Conservation (phyloP, 371 early-diverging fungal species). For the Mortierella sp. region DNA sequence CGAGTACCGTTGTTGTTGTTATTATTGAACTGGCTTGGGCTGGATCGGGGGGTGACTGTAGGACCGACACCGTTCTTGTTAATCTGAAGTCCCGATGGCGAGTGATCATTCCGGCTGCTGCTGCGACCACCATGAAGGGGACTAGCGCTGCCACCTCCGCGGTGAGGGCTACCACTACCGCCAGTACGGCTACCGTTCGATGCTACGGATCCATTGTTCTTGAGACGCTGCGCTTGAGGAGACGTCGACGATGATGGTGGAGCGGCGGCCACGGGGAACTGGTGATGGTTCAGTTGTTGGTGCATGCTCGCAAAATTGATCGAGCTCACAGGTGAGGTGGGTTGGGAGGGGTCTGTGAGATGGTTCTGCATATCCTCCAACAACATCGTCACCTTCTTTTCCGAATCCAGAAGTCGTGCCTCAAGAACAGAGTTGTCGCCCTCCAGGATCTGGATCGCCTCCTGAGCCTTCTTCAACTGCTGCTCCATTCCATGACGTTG, state of each 20-base stretch:
- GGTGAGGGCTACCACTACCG: neutral
- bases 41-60: neutral
- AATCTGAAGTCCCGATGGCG: slow-evolving; percentile 6
- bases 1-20: neutral
- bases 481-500: slow-evolving; percentile 46
- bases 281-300: slow-evolving; percentile 30
- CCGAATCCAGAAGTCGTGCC: slow-evolving; percentile 38
- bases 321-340: slow-evolving; percentile 39
- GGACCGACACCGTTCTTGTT: slow-evolving; percentile 1
- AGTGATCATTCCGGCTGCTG: neutral
- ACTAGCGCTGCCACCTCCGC: neutral
- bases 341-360: slow-evolving; percentile 21
- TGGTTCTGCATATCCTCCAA: slow-evolving; percentile 49
- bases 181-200: neutral
- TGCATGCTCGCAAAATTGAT: slow-evolving; percentile 39
- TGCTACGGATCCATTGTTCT: neutral
- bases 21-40: neutral
- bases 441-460: slow-evolving; percentile 38
- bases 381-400: slow-evolving; percentile 49
- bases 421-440: slow-evolving; percentile 49
- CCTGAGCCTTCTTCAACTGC: slow-evolving; percentile 36
- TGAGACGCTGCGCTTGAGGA: neutral
- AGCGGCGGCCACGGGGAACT: neutral
- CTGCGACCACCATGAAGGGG: neutral
- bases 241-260: neutral